Base-by-base conservation (phyloP, 2,329 filamentous ascomycete genomes). In the Capronia americana region DNA sequence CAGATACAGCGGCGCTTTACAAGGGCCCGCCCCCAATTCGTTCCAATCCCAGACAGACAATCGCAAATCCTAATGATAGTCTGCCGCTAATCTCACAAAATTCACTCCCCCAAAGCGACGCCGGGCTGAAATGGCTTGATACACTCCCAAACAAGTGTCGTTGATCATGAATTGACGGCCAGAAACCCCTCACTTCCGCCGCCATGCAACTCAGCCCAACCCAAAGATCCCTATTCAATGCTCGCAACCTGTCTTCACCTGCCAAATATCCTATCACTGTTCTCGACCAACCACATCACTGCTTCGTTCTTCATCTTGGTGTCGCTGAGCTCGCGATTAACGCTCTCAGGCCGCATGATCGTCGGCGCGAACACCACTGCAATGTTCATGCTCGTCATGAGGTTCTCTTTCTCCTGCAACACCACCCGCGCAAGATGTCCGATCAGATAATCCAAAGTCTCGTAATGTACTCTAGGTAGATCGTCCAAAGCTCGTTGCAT, bases 291-390 rank as follows among this genome's bases (percentile, higher is more conserved):
- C 74, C 95, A 96, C 80, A 97, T 93, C 71, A 98, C 90, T 5
- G 92, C 92, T 70, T 90, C 85, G 73, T 97, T 96, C 85, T 98
- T 97, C 73, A 90, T 87, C 76, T 95, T 91, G 84, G 97, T 96
- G 77, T 99, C 95, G 32, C 90, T 94, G 88, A 99, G 96, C 78
- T 99, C 95, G 68, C 93, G 89, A 77, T 96, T 92, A 68, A 98
- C 86, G 74, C 90, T 94, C 75, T 89, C 85, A 64, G 96, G 93
- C 72, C 94, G 88, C 92, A 99, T 96, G 73, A 99, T 96, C 0
- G 95, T 99, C 7, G 95, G 95, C 8, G 95, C 95, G 77, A 99
- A 99, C 44, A 99, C 95, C 50, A 99, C 95, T 3, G 95, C 93
- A 68, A 98, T 82, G 76, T 99, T 99, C 80, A 96, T 92, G 64